phyloP scores from a whole-genome alignment of 2,329 filamentous ascomycete genomes.

The Claviceps fusiformis region DNA sequence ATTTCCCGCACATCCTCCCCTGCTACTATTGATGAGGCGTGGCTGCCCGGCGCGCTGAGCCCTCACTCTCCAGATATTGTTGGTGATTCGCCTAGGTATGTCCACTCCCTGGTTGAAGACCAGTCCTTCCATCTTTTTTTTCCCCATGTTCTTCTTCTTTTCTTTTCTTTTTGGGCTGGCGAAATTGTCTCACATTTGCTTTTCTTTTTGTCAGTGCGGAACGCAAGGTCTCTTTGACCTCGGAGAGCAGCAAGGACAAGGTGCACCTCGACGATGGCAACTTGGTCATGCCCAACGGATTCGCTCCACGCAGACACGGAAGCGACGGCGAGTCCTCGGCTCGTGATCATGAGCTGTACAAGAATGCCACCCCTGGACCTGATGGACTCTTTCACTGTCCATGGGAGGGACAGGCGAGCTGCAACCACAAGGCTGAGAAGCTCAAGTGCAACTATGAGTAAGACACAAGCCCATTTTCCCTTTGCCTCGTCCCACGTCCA shows the following conservation, averaged over 20 bases:
- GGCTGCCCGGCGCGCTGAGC: slow-evolving; percentile 22
- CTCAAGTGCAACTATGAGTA: slow-evolving; percentile 99
- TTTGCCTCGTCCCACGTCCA: too few relatives aligned
- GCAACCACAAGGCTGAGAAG: slow-evolving; percentile 85
- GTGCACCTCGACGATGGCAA: slow-evolving; percentile 17
- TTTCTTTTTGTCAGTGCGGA: slow-evolving; percentile 18
- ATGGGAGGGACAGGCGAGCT: slow-evolving; percentile 56
- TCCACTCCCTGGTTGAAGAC: slow-evolving; percentile 11
- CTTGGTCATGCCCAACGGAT: slow-evolving; percentile 22
- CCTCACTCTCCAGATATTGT: slow-evolving; percentile 34
- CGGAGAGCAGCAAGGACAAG: slow-evolving; percentile 15
- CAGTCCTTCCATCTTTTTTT: neutral
- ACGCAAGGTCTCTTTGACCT: slow-evolving; percentile 16
- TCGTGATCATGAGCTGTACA: slow-evolving; percentile 57
- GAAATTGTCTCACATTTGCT: slow-evolving; percentile 7
- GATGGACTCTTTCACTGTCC: slow-evolving; percentile 93
- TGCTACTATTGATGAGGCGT: slow-evolving; percentile 34
- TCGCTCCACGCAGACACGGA: slow-evolving; percentile 32
- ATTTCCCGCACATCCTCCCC: slow-evolving; percentile 39
- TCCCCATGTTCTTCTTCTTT: too few relatives aligned
- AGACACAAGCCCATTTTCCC: slow-evolving; percentile 23
- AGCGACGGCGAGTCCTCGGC: slow-evolving; percentile 41
- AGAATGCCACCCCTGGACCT: slow-evolving; percentile 44
- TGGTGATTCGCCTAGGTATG: slow-evolving; percentile 41
- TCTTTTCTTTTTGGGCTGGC: neutral